Evolutionary conservation across 164 flowering plant genomes (phyloP).

Genomic region (Piper longum): DNA sequence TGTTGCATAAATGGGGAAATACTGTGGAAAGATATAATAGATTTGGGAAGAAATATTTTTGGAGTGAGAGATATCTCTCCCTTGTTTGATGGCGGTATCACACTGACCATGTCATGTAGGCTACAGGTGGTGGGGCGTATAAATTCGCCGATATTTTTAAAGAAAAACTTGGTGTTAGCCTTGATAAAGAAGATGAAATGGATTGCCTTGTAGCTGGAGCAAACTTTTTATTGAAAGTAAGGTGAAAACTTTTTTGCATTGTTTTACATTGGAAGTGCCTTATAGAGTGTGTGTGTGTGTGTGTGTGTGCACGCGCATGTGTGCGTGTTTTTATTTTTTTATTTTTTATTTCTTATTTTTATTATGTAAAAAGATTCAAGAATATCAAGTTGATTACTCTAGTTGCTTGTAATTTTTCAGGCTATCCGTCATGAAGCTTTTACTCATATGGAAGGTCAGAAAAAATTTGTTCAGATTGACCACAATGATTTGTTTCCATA

Average conservation of each 20-base stretch:
- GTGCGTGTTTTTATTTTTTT: too few species aligned
- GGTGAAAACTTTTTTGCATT: not conserved
- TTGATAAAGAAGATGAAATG: constrained; percentile 99
- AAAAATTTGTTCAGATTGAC: constrained; percentile 96
- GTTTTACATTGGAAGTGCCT: not conserved
- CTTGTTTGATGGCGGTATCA: not conserved
- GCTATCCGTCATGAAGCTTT: constrained; percentile 98
- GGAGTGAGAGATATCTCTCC: not conserved
- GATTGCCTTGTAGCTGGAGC: constrained; percentile 93
- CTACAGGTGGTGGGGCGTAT: constrained; percentile 98
- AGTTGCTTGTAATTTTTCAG: constrained; percentile 18
- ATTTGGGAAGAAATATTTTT: not conserved
- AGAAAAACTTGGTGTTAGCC: constrained; percentile 83
- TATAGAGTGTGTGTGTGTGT: not conserved
- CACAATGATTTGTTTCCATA: constrained; percentile 88
- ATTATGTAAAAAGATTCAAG: not conserved
- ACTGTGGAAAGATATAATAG: not conserved
- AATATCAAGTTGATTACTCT: too few species aligned
- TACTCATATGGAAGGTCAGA: constrained; percentile 90
- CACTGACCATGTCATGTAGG: constrained; percentile 40
- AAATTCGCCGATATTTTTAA: constrained; percentile 88
- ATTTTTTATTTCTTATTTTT: too few species aligned
- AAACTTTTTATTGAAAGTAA: constrained; percentile 88
- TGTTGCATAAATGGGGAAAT: not conserved
- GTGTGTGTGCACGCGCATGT: too few species aligned